Base-by-base conservation (phyloP, 768 basidiomycete species). In the Crepidotus variabilis region DNA sequence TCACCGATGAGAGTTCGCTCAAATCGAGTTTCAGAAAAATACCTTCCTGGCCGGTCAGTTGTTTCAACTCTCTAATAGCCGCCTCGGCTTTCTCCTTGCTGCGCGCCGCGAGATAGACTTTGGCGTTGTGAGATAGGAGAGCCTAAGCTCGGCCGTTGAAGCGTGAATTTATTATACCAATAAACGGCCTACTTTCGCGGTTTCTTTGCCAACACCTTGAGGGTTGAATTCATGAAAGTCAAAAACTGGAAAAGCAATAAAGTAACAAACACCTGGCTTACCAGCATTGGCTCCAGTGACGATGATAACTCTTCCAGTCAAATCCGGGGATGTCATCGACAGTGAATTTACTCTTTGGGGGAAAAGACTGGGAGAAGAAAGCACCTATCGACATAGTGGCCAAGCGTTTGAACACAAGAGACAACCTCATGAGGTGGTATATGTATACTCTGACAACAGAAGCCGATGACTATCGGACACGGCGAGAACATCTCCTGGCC, bases 31-130 rank as follows among this genome's bases (percentile, higher is more conserved):
- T 52, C 1, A 82, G 65, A 58, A 78, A 78, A 6, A 68, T 49
- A 0, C 73, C 78, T 22, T 74, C 66, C 43, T 75, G 77, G 5
- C 82, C 81, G 0, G 82, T 85, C 34, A 71, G 61, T 22, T 72
- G 52, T 47, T 83, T 75, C 56, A 90, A 69, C 6, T 82, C 78
- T 28, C 70, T 58, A 54, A 88, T 86, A 0, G 85, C 84, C 2
- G 61, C 63, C 3, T 76, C 69, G 0, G 76, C 72, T 58, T 80
- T 86, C 28, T 69, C 67, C 50, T 66, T 57, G 52, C 62, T 75
- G 20, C 85, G 76, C 7, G 72, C 70, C 0, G 81, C 84, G 45
- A 89, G 36, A 63, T 90, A 89, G 0, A 90, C 86, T 53, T 79
- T 87, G 8, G 86, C 87, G 62, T 86, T 81, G 60, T 82, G 82